Evolutionary conservation across 495 filamentous ascomycete genomes (phyloP).

Genomic region (Penicillium goetzii): DNA sequence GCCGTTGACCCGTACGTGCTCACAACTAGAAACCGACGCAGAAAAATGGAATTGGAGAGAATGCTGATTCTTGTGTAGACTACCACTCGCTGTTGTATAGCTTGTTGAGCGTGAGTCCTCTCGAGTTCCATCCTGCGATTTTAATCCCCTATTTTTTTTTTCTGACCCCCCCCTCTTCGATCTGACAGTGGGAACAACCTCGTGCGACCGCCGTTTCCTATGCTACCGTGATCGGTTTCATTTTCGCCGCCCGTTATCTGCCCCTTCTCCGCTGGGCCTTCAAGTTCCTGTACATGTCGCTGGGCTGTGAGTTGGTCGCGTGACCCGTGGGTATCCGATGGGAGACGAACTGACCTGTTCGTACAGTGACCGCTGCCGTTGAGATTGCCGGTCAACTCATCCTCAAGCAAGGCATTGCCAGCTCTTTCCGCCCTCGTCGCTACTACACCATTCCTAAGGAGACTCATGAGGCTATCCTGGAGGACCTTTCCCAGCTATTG

Average conservation of each 20-base stretch:
- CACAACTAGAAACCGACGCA: neutral
- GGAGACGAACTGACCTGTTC: constrained; percentile 18
- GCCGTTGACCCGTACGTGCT: constrained; percentile 74
- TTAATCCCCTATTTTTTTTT: neutral
- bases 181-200: constrained; percentile 64
- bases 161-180: constrained; percentile 33
- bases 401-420: constrained; percentile 77
- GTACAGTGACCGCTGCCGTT: constrained; percentile 67
- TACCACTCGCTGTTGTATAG: constrained; percentile 97
- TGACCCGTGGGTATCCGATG: constrained; percentile 15
- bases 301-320: constrained; percentile 59
- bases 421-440: constrained; percentile 83
- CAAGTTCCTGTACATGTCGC: constrained; percentile 74
- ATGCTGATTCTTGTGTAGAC: constrained; percentile 47
- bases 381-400: constrained; percentile 78
- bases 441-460: constrained; percentile 93
- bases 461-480: constrained; percentile 75
- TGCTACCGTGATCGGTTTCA: constrained; percentile 69
- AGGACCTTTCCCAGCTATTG: constrained; percentile 86
- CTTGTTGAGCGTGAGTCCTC: constrained; percentile 68
- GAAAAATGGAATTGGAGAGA: constrained; percentile 10
- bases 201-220: constrained; percentile 88
- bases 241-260: constrained; percentile 89
- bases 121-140: constrained; percentile 12
- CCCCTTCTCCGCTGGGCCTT: constrained; percentile 86